Percentiles rank a stretch among this genome's conserved stretches.
These are phyloP conservation scores for Tetrapisispora fleetii DNA, from an alignment of 805 yeast species.

Conservation along the genomic window DNA sequence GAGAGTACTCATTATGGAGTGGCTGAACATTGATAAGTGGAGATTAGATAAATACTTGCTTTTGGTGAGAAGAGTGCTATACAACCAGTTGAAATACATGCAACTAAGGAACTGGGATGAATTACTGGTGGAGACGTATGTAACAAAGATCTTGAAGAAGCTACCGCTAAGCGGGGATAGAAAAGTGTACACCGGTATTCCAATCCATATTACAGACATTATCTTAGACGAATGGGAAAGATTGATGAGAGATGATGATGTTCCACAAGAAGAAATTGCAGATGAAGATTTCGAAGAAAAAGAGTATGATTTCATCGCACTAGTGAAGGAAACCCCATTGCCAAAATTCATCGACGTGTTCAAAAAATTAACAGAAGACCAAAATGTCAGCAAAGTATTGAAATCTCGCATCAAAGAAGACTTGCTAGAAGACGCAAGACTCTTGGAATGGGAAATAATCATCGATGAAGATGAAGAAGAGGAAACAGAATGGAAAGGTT, in stretches of 20 bases:
- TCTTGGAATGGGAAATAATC: constrained; percentile 53
- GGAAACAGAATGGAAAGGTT: constrained; percentile 38
- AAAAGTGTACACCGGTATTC: constrained; percentile 61
- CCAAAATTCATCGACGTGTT: constrained; percentile 51
- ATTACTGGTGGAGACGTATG: constrained; percentile 36
- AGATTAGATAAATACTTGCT: constrained; percentile 81
- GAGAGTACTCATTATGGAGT: constrained; percentile 66
- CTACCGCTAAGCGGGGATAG: constrained; percentile 49
- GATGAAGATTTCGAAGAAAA: constrained; percentile 35
- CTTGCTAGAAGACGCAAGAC: constrained; percentile 52
- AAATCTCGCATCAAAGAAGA: constrained; percentile 57
- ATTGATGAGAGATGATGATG: constrained; percentile 41
- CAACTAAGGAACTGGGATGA: constrained; percentile 45
- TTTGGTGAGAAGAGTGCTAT: constrained; percentile 66
- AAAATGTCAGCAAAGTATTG: constrained; percentile 48
- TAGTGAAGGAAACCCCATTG: constrained; percentile 43
- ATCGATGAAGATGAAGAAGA: constrained; percentile 5
- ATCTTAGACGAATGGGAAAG: constrained; percentile 75
- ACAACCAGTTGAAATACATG: constrained; percentile 53
- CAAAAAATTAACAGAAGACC: constrained; percentile 37
- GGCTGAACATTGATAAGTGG: constrained; percentile 74
- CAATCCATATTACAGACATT: constrained; percentile 79
- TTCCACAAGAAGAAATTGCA: constrained; percentile 36
- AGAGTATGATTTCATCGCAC: constrained; percentile 22
- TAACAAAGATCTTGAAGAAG: constrained; percentile 33